phyloP scores from a whole-genome alignment of 23 red algal species.

The Agarophyton chilense region DNA sequence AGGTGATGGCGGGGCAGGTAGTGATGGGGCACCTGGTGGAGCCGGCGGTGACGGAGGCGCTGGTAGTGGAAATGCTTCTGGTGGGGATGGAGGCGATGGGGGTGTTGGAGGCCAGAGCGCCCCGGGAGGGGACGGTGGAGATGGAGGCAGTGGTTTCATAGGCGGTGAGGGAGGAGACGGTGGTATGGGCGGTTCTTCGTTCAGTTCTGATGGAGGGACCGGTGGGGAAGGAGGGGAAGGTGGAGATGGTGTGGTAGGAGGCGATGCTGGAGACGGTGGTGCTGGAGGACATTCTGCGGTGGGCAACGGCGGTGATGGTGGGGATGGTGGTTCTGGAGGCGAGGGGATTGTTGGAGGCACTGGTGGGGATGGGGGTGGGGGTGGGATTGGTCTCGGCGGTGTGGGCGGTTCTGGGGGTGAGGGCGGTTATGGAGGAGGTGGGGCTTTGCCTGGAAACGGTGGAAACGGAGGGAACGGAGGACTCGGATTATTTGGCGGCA shows the following conservation, averaged over 20 bases:
- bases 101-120: background rate
- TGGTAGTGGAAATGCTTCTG: background rate
- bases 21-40: background rate
- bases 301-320: background rate
- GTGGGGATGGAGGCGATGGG: background rate
- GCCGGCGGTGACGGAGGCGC: background rate
- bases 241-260: background rate
- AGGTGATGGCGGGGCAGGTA: background rate
- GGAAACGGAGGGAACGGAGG: slow-evolving; percentile 5
- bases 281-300: background rate
- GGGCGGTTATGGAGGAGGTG: background rate
- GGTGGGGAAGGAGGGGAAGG: background rate
- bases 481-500: background rate
- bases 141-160: background rate
- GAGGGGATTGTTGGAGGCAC: background rate
- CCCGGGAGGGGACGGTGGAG: background rate
- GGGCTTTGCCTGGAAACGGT: background rate
- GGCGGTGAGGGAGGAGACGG: slow-evolving; percentile 19
- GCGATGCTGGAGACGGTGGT: background rate
- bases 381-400: slow-evolving; percentile 2
- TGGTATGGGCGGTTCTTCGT: slow-evolving; percentile 2
- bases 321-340: background rate
- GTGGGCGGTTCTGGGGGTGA: background rate
- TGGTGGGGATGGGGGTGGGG: background rate
- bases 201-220: background rate